Conservation (phyloP, 345 rosid genomes). For the Sonneratia alba region DNA sequence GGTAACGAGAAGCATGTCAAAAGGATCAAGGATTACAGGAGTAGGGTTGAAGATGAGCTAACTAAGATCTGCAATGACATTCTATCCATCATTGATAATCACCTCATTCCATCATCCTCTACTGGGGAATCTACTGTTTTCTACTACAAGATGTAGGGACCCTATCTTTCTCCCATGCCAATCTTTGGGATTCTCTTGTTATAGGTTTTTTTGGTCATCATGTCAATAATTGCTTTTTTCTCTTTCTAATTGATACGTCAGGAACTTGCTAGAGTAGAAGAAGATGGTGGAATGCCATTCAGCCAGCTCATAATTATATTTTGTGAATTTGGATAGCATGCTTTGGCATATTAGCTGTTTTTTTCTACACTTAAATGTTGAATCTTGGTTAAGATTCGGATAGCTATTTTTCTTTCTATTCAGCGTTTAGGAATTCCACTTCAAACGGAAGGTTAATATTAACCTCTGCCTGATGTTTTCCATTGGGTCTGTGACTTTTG, state of each 20-base stretch:
- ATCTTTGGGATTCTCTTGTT: not conserved
- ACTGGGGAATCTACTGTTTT: conserved; percentile 77
- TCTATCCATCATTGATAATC: conserved; percentile 48
- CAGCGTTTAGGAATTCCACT: no score
- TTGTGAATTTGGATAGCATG: not conserved
- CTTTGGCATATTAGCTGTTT: no score
- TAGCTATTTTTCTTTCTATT: no score
- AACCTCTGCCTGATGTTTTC: no score
- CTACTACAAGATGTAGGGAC: conserved; percentile 47
- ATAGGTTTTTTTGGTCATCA: not conserved
- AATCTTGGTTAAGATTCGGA: no score
- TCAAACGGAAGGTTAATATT: no score
- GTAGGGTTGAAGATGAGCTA: conserved; percentile 69
- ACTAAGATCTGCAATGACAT: conserved; percentile 62
- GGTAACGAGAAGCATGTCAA: conserved; percentile 65
- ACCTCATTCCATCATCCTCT: conserved; percentile 59
- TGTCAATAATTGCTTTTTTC: not conserved
- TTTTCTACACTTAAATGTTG: no score
- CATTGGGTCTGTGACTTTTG: no score
- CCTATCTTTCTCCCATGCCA: not conserved
- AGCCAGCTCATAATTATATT: no score
- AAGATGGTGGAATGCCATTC: no score
- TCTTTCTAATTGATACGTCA: not conserved
- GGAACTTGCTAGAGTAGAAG: not conserved
- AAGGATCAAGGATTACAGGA: conserved; percentile 63